These are phyloP conservation scores for Allomyces javanicus DNA, from an alignment of 192 early-diverging fungal genomes.

Conservation along the genomic window DNA sequence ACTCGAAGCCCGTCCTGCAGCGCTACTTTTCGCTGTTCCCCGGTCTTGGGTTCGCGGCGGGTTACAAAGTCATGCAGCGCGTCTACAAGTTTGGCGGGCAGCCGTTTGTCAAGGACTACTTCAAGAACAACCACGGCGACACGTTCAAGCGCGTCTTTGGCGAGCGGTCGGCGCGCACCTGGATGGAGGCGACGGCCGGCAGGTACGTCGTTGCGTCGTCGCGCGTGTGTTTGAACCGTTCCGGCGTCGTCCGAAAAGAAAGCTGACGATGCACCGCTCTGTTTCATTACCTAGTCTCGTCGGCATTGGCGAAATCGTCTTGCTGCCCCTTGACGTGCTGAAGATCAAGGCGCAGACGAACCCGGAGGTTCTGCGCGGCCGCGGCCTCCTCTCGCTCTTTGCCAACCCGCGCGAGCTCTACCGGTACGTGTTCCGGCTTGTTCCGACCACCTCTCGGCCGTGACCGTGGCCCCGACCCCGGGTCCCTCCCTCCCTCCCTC, in stretches of 20 bases:
- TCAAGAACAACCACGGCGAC: conserved; percentile 61
- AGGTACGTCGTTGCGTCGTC: conserved; percentile 13
- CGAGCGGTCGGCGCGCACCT: conserved; percentile 81
- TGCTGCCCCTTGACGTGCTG: conserved; percentile 87
- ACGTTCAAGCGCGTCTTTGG: conserved; percentile 66
- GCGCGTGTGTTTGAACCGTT: neutral
- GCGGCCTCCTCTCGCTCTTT: conserved; percentile 56
- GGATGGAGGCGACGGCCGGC: conserved; percentile 96
- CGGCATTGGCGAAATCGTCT: conserved; percentile 91
- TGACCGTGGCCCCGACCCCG: neutral
- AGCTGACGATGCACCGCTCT: conserved; percentile 1
- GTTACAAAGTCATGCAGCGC: conserved; percentile 94
- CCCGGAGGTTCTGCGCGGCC: conserved; percentile 68
- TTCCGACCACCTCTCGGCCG: neutral
- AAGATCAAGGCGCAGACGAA: conserved; percentile 98
- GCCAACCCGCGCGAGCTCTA: conserved; percentile 78
- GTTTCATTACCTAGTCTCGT: conserved; percentile 52
- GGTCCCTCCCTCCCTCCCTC: neutral
- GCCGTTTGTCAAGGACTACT: conserved; percentile 80
- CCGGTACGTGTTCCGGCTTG: conserved; percentile 22
- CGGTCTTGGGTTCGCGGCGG: conserved; percentile 89
- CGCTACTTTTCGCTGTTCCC: conserved; percentile 94
- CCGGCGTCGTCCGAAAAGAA: neutral
- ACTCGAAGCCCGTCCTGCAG: conserved; percentile 39
- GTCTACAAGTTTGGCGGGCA: conserved; percentile 99